A percentile compares a stretch with the other conserved stretches of the same genome.
Evolutionary conservation across 192 early-diverging fungal genomes (phyloP).

Genomic region (Coemansia sp.): DNA sequence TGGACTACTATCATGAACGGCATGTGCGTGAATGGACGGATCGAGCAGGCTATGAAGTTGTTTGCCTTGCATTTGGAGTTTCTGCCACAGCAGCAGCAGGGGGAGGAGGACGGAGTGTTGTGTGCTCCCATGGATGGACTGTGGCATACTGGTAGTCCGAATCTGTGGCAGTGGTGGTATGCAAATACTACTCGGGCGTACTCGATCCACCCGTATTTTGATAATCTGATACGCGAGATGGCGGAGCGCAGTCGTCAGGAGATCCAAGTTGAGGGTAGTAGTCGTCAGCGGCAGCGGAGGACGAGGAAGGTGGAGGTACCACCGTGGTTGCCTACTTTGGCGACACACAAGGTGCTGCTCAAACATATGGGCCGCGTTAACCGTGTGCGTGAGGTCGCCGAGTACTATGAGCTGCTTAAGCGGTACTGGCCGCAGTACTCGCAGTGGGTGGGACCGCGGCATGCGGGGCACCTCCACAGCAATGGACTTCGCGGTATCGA

Average conservation of each 20-base stretch:
- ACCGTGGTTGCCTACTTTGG: conserved; percentile 46
- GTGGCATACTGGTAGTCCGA: neutral
- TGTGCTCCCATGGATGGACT: neutral
- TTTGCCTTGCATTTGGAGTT: conserved; percentile 41
- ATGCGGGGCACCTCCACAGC: neutral
- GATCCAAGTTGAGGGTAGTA: no score
- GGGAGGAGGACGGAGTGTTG: neutral
- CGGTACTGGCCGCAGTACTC: conserved; percentile 28
- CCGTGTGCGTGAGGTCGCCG: neutral
- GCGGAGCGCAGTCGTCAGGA: no score
- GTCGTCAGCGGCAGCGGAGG: no score
- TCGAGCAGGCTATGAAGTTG: conserved; percentile 15
- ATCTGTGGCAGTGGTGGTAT: conserved; percentile 41
- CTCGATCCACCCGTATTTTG: conserved; percentile 7
- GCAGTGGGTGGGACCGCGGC: conserved; percentile 8
- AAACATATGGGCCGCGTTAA: conserved; percentile 6
- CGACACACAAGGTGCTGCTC: conserved; percentile 35
- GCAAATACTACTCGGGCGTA: neutral
- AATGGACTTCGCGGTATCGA: conserved; percentile 11
- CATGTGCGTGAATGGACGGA: conserved; percentile 17
- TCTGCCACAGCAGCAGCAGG: conserved; percentile 8
- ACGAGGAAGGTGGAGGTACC: no score
- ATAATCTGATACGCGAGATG: neutral
- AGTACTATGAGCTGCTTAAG: conserved; percentile 13
- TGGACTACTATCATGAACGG: conserved; percentile 37